Evolutionary conservation across 2,329 filamentous ascomycete species (phyloP), one percentile per base, ranked within the genome.

Genomic region (Alternaria gansuensis): DNA sequence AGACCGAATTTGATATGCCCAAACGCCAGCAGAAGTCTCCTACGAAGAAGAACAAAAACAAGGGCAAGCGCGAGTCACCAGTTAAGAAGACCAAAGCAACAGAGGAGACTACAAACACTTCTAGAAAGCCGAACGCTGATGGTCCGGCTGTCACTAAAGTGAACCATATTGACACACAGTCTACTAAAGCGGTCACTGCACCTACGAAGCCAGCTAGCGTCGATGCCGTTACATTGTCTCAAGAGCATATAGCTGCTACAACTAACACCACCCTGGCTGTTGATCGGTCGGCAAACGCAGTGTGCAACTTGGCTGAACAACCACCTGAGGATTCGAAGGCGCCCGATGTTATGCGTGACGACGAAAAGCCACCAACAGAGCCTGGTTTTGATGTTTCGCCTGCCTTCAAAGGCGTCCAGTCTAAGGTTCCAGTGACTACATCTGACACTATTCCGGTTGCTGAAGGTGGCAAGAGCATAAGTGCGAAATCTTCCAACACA

Each of bases 1-100:
- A 65, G 33, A 64, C 66, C 17, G 62, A 67, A 36, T 17, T 46
- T 8, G 62, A 59, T 9, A 72, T 71, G 51, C 8, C 51, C 6
- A 72, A 67, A 59, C 60, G 57, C 40, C 44, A 50, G 8, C 45
- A 59, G 17, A 60, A 52, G 10, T 63, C 65, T n/a, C 62, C 62
- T 2, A 45, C 23, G 6, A 64, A 67, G 36, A 60, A 64, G 31
- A 17, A 10, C 6, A 51, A 49, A 21, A 24, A 14, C 33, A 39
- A 55, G 23, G 49, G 17, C 45, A 55, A 24, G 24, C 31, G 10
- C 14, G 41, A 55, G n/a, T 40, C 39, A 7, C 39, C 46, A 23
- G 3, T 23, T 5, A 37, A 49, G 26, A 51, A 31, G 5, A 39
- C 31, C 6, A 23, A 10, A 10, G 13, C 28, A 36, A 10, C 17